These are phyloP conservation scores for Rutstroemia sp. DNA, from an alignment of 2,329 filamentous ascomycete genomes.

Conservation along the genomic window DNA sequence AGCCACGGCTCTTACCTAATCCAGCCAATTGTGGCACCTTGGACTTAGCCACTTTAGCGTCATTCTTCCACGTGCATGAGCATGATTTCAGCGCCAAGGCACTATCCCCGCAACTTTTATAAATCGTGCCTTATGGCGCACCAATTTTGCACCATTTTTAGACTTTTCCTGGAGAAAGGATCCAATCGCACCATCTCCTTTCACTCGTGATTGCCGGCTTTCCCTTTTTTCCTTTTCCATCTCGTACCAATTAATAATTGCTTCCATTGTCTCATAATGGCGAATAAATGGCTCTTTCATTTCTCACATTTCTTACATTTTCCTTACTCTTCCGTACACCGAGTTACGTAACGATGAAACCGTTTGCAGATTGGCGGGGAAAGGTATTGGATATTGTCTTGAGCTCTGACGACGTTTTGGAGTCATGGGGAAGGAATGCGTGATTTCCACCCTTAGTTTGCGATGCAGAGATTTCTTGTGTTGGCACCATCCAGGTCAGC, in stretches of 20 bases:
- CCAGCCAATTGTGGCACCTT: neutral
- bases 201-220: too few relatives aligned
- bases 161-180: neutral
- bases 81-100: neutral
- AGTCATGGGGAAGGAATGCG: slow-evolving; percentile 5
- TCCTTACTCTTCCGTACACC: neutral
- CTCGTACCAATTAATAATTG: neutral
- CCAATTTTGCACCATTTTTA: neutral
- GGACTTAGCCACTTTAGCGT: too few relatives aligned
- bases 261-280: neutral
- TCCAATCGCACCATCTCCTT: too few relatives aligned
- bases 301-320: neutral
- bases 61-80: neutral
- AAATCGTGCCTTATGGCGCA: neutral
- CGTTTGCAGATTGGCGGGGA: neutral
- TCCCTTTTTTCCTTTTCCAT: too few relatives aligned
- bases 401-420: slow-evolving; percentile 5
- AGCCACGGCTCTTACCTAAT: neutral
- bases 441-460: slow-evolving; percentile 2
- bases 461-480: slow-evolving; percentile 1
- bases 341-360: slow-evolving; percentile 11
- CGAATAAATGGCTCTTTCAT: neutral
- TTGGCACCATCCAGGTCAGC: neutral
- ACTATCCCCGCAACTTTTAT: neutral
- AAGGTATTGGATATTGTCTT: slow-evolving; percentile 5